phyloP scores from a whole-genome alignment of 345 rosid genomes.

The Syzygium grande region DNA sequence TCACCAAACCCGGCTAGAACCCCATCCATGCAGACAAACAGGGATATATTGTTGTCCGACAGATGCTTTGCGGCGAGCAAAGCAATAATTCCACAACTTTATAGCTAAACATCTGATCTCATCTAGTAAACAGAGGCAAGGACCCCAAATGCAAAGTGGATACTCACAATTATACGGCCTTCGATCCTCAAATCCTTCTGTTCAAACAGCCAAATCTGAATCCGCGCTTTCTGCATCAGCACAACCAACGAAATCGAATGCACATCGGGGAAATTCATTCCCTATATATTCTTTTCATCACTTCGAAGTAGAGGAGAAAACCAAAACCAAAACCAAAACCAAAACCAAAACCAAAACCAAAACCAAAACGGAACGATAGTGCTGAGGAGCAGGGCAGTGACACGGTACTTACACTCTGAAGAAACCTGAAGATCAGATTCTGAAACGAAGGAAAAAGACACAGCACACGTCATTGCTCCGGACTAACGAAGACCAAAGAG shows the following conservation, averaged over 20 bases:
- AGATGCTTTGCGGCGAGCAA: not conserved
- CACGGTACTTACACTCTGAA: conserved; percentile 62
- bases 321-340: not conserved
- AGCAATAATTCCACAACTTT: not conserved
- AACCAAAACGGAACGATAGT: not conserved
- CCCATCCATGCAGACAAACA: not conserved
- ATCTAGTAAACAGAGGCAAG: not conserved
- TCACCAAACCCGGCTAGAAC: not conserved
- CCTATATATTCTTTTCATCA: not conserved
- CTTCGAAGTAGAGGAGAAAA: not conserved
- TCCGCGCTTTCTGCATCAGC: conserved; percentile 71
- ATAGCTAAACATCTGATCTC: not conserved
- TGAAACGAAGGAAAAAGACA: conserved; percentile 8
- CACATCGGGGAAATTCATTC: not conserved
- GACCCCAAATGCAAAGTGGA: not conserved
- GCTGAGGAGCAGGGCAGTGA: not conserved
- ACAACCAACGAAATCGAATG: not conserved
- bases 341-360: not conserved
- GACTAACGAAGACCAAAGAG: not conserved
- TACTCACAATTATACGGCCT: conserved; percentile 60
- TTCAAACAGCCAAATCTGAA: conserved; percentile 97
- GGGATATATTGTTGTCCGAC: not conserved
- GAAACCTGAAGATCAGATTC: conserved; percentile 96
- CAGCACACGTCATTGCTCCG: not conserved
- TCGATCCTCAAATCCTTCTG: conserved; percentile 93